phyloP scores from a whole-genome alignment of 2,329 filamentous ascomycete species.

The Colletotrichum orchidophilum region DNA sequence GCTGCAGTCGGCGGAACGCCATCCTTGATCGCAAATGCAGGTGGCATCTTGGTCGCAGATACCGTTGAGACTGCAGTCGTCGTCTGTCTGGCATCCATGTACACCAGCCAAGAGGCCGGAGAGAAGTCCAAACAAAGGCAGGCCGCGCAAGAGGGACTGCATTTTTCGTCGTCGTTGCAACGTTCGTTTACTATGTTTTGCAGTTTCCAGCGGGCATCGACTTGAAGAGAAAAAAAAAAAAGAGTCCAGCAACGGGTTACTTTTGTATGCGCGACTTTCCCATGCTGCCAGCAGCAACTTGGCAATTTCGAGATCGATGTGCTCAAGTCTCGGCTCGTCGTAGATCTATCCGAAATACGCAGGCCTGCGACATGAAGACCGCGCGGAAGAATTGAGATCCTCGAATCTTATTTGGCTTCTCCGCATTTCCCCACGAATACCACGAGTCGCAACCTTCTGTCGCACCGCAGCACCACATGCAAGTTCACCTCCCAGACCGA shows the following conservation, averaged over 20 bases:
- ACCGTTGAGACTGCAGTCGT: conserved; percentile 44
- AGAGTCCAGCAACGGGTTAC: too few species aligned
- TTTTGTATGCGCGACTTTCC: not conserved
- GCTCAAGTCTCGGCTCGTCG: not conserved
- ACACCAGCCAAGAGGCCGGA: not conserved
- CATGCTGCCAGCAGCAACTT: not conserved
- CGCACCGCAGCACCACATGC: not conserved
- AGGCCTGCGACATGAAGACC: too few species aligned
- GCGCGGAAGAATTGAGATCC: not conserved
- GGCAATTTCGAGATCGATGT: not conserved
- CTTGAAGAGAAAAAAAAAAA: too few species aligned
- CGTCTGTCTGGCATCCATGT: conserved; percentile 35
- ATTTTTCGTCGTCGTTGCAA: not conserved
- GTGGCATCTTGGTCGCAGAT: conserved; percentile 32
- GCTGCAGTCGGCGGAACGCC: conserved; percentile 54
- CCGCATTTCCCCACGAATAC: not conserved
- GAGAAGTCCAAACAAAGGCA: not conserved
- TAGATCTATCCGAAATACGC: not conserved
- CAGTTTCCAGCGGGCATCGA: too few species aligned
- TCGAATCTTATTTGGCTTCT: not conserved
- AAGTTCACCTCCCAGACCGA: too few species aligned
- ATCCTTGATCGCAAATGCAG: conserved; percentile 51
- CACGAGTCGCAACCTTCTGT: not conserved
- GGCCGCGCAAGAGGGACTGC: not conserved
- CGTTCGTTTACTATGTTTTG: too few species aligned